Conservation (phyloP, 2,329 filamentous ascomycete species). For the Xylariaceae sp. region DNA sequence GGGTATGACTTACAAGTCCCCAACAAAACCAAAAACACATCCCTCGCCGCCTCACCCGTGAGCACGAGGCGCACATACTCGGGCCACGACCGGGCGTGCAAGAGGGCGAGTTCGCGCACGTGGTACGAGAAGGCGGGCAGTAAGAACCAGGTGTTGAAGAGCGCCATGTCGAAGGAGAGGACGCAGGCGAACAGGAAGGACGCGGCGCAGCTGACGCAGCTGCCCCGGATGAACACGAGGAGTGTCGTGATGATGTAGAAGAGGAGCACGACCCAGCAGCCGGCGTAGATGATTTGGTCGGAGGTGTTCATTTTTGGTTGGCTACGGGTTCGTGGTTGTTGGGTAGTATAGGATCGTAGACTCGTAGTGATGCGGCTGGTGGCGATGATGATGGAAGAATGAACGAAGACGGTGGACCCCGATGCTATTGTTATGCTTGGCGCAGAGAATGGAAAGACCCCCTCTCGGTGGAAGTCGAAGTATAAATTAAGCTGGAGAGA, state of each 20-base stretch:
- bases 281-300: slow-evolving; percentile 22
- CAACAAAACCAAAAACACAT: slow-evolving; percentile 20
- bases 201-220: slow-evolving; percentile 17
- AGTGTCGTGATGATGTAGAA: slow-evolving; percentile 22
- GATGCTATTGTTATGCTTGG: background rate
- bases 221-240: slow-evolving; percentile 16
- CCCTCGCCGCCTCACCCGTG: slow-evolving; percentile 15
- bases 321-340: no score
- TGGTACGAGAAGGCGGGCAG: slow-evolving; percentile 21
- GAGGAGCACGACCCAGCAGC: slow-evolving; percentile 21
- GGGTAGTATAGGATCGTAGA: no score
- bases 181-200: slow-evolving; percentile 23
- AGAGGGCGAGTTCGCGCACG: slow-evolving; percentile 8
- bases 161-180: slow-evolving; percentile 22
- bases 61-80: slow-evolving; percentile 7
- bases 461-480: no score
- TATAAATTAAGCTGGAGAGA: no score
- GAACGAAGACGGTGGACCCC: background rate
- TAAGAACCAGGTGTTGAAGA: slow-evolving; percentile 26
- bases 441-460: no score
- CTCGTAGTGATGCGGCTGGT: background rate
- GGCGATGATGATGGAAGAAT: background rate
- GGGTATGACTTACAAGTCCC: slow-evolving; percentile 18
- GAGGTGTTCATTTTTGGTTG: slow-evolving; percentile 12
- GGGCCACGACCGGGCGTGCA: background rate